Conservation (phyloP, 208 protist genomes). For the Histomonas meleagridis region DNA sequence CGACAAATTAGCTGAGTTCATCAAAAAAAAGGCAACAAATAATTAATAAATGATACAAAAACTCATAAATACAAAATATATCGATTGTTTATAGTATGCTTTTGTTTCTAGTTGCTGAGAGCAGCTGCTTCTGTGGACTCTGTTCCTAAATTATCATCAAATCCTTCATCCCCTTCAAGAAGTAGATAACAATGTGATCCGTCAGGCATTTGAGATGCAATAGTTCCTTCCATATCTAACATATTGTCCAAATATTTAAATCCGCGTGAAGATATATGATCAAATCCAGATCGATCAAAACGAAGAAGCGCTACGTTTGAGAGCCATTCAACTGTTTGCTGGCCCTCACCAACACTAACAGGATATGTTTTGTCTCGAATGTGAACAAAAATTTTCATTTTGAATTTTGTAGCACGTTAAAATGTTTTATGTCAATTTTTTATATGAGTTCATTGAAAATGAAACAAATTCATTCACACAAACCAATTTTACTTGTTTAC, state of each 20-base stretch:
- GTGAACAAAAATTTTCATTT: conserved; percentile 18
- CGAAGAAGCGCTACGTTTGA: conserved; percentile 19
- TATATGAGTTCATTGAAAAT: too few relatives aligned
- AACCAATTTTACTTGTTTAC: too few relatives aligned
- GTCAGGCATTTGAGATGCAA: background rate
- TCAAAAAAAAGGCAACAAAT: background rate
- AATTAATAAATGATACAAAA: too few relatives aligned
- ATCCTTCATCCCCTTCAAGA: conserved; percentile 22
- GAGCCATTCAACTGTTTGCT: conserved; percentile 20
- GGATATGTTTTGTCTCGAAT: conserved; percentile 25
- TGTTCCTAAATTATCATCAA: conserved; percentile 31
- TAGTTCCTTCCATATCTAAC: background rate
- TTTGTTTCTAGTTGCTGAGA: too few relatives aligned
- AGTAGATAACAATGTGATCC: conserved; percentile 32
- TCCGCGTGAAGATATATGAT: background rate
- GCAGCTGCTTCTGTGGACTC: too few relatives aligned
- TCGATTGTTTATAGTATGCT: too few relatives aligned
- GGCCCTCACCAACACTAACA: conserved; percentile 16
- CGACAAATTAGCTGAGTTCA: background rate
- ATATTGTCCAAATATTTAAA: conserved; percentile 24
- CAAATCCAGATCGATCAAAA: conserved; percentile 24
- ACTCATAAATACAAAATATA: too few relatives aligned
- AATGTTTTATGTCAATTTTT: too few relatives aligned
- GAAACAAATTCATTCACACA: too few relatives aligned
- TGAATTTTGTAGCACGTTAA: too few relatives aligned